Base-by-base conservation (phyloP, 257 asterid species). In the Solanum clarkiae region DNA sequence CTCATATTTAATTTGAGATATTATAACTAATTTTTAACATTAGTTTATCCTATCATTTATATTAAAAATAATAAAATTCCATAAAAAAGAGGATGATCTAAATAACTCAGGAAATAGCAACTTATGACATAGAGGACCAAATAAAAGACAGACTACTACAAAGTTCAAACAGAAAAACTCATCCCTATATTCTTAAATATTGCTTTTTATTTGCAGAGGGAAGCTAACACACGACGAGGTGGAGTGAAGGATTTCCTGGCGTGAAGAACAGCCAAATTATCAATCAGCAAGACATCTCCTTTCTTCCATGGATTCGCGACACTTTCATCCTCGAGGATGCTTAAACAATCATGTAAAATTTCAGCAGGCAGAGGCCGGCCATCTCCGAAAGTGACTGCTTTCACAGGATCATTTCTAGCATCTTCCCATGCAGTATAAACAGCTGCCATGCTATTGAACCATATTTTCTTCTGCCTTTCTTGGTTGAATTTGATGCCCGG, bases 391-490 rank as follows among this genome's bases (percentile, higher is more conserved):
- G 94, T 93, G 29, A 94, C 97, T 0, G 99, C 96, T 88, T 93
- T 96, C 74, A 85, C 91, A 3, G 99, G 96, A 82, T 94, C 94
- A 54, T 96, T 96, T 24, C 94, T 80, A 2, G 91, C 88, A 84
- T 96, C 98, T 85, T 93, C 87, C 97, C 99, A 96, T 7, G 97
- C 97, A 0, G 94, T 94, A 63, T 96, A 96, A 45, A 97, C 99
- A 80, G 96, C 97, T 82, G 91, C 96, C 98, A 96, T 93, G 88
- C 94, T 92, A 88, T 96, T 96, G 89, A 96, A 93, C 98, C 98
- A 96, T 69, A 87, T 91, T 88, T 94, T 94, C 44, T 93, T 89
- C 83, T 89, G 88, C 85, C 98, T 90, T 5, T 89, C 85, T 85
- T 89, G 77, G 56, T 94, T 96, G 40, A 84, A 70, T 75, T 93